Evolutionary conservation across 225 moss, liverwort and hornwort species (phyloP).

Genomic region (Takakia lepidozioides): DNA sequence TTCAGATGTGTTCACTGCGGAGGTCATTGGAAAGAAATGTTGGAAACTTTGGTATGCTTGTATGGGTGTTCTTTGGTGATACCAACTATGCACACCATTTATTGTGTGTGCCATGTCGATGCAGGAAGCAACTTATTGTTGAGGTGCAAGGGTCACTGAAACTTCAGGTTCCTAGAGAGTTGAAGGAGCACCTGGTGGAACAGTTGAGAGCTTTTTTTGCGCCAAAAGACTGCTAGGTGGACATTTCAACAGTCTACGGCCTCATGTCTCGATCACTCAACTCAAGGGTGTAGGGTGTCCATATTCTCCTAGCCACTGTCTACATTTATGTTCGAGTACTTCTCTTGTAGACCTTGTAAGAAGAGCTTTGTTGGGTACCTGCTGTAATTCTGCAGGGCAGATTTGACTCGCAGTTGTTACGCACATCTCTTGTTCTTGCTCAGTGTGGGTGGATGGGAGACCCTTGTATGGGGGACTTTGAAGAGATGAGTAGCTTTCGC

Average conservation of each 20-base stretch:
- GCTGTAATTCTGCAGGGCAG: no score
- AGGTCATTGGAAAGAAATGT: neutral
- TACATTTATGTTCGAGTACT: conserved; percentile 43
- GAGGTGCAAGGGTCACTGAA: conserved; percentile 60
- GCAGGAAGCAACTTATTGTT: conserved; percentile 65
- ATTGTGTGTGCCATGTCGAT: conserved; percentile 1
- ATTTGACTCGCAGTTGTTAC: conserved; percentile 22
- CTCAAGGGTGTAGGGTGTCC: conserved; percentile 38
- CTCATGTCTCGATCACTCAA: conserved; percentile 33
- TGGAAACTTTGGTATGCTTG: neutral
- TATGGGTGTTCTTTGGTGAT: neutral
- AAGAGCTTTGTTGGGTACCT: conserved; percentile 29
- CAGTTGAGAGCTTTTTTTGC: conserved; percentile 56
- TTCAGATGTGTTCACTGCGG: no score
- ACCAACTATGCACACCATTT: neutral
- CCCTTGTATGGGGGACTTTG: no score
- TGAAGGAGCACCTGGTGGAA: conserved; percentile 70
- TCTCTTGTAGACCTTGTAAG: conserved; percentile 18
- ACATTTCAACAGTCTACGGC: conserved; percentile 16
- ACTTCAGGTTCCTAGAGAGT: conserved; percentile 56
- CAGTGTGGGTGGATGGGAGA: conserved; percentile 22
- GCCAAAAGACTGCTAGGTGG: conserved; percentile 59
- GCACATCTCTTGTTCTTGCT: conserved; percentile 29
- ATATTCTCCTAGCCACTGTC: conserved; percentile 55
- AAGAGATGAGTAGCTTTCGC: no score